Conservation (phyloP, 192 early-diverging fungal genomes). For the Piromyces finnis region DNA sequence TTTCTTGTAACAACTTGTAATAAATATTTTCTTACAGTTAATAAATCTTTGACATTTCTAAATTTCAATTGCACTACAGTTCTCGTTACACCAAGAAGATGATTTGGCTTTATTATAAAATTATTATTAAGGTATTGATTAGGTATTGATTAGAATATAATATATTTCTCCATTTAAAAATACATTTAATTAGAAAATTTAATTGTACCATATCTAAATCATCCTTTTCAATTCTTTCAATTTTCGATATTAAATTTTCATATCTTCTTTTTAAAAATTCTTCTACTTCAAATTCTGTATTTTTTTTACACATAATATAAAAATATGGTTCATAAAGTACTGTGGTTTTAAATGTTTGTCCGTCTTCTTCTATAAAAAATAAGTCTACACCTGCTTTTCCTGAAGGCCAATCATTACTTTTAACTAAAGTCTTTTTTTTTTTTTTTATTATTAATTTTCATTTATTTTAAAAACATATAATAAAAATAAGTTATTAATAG, state of each 20-base stretch:
- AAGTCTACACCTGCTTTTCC: slow-evolving; percentile 67
- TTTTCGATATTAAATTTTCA: slow-evolving; percentile 39
- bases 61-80: slow-evolving; percentile 63
- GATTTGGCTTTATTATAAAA: slow-evolving; percentile 48
- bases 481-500: too few species aligned
- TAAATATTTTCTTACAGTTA: slow-evolving; percentile 51
- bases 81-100: slow-evolving; percentile 56
- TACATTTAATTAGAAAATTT: too few species aligned
- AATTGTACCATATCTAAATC: slow-evolving; percentile 55
- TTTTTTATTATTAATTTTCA: too few species aligned
- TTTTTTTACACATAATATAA: slow-evolving; percentile 59
- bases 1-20: slow-evolving; percentile 54
- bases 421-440: slow-evolving; percentile 36
- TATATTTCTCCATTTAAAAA: too few species aligned
- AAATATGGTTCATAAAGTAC: slow-evolving; percentile 80
- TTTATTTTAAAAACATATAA: too few species aligned
- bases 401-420: slow-evolving; percentile 37
- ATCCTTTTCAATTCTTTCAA: slow-evolving; percentile 50
- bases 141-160: too few species aligned
- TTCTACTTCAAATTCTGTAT: slow-evolving; percentile 57
- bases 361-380: slow-evolving; percentile 84
- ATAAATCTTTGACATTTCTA: slow-evolving; percentile 64
- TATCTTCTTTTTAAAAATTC: slow-evolving; percentile 61
- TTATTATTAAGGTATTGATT: too few species aligned
- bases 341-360: slow-evolving; percentile 74